Evolutionary conservation across 2,329 filamentous ascomycete species (phyloP), one percentile per base, ranked within the genome.

Genomic region (Verticillium longisporum): DNA sequence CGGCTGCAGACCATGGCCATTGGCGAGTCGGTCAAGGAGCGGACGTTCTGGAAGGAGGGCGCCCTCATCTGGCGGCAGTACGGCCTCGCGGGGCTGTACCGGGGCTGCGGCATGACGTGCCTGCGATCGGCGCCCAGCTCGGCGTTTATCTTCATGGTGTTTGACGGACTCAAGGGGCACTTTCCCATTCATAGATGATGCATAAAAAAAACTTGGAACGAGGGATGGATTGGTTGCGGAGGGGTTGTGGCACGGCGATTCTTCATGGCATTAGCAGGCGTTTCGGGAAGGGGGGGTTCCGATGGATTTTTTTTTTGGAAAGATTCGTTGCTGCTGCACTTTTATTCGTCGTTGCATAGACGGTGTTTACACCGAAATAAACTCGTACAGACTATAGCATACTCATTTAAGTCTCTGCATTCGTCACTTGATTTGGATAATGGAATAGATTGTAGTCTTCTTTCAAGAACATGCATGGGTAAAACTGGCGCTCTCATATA

Each of bases 121-220:
- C 80, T 88, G 36, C 85, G 95, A 63, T 90, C 92, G 38, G 93
- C 92, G 36, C 95, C 95, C 2, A 97, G 93, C 74, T 97, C 93
- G n/a, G 95, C 95, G 7, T 92, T 98, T 71, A 99, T 99, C 63
- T 99, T 99, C 71, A 93, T 95, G 64, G 87, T 98, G 63, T 98
- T 93, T 72, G 95, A 98, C 75, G 89, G 88, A 14, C 75, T 99
- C 73, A 92, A 92, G 77, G 82, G 80, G 65, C 78, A 86, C 67
- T 82, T 95, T 69, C 80, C 83, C 37, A 68, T 84, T 66, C 74
- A 77, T 76, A 66, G 63, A 33, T 33, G 26, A 26, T 26, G 26
- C 26, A 26, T 26, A 26, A 4, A 26, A 26, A 4, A 26, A 26
- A 26, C 26, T 26, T 2, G 4, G 26, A 26, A 26, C 26, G 26